Conservation (phyloP, 805 yeast species). For the Saccharomyces mikatae region DNA sequence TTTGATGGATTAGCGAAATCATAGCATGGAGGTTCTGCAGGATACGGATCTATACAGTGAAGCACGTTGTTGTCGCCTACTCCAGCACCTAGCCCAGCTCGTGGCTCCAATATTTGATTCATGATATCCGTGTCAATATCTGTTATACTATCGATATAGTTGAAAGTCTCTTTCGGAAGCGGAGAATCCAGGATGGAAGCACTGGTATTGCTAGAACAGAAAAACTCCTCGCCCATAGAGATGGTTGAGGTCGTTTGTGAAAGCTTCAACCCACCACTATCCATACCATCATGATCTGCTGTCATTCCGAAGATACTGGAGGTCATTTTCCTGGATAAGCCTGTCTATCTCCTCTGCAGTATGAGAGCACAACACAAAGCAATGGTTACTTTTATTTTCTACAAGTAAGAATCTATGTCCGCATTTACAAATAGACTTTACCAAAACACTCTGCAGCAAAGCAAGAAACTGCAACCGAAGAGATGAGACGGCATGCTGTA, state of each 20-base stretch:
- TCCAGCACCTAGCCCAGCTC: neutral
- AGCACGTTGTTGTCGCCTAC: neutral
- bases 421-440: neutral
- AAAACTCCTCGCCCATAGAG: neutral
- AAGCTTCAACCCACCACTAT: neutral
- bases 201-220: neutral
- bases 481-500: neutral
- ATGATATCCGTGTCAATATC: neutral
- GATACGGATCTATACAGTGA: constrained; percentile 30
- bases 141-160: neutral
- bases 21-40: constrained; percentile 31
- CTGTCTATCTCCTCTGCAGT: neutral
- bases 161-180: neutral
- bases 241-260: neutral
- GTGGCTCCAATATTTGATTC: neutral
- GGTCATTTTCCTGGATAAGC: neutral
- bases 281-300: neutral
- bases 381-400: neutral
- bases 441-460: neutral
- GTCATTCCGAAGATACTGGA: neutral
- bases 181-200: neutral
- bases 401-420: neutral
- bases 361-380: neutral
- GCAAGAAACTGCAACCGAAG: neutral
- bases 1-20: constrained; percentile 19